phyloP scores from a whole-genome alignment of 2,329 filamentous ascomycete genomes.

The Ceratocystis papillata region DNA sequence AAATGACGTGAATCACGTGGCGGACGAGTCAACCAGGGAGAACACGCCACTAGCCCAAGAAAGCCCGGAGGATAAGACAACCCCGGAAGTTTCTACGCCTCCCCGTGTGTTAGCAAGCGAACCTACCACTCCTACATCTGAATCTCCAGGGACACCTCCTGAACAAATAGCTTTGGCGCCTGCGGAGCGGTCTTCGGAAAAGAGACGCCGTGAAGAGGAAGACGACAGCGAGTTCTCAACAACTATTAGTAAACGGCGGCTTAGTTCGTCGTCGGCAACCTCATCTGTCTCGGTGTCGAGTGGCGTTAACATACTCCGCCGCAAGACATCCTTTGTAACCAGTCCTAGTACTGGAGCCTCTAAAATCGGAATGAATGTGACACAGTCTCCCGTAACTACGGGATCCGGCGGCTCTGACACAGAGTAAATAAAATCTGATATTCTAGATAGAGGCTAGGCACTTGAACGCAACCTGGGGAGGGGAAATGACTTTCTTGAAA shows the following conservation, averaged over 20 bases:
- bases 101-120: constrained; percentile 22
- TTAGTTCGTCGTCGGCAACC: constrained; percentile 43
- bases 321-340: constrained; percentile 39
- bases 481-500: not conserved
- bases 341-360: constrained; percentile 34
- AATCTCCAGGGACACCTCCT: constrained; percentile 30
- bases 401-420: constrained; percentile 34
- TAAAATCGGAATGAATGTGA: constrained; percentile 51
- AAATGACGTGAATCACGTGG: not conserved
- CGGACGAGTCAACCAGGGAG: not conserved
- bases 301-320: constrained; percentile 29
- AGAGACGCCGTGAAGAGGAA: constrained; percentile 82
- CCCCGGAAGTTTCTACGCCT: constrained; percentile 25
- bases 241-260: constrained; percentile 59
- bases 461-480: not conserved
- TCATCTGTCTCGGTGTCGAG: constrained; percentile 37
- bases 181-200: constrained; percentile 73
- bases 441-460: not conserved
- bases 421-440: constrained; percentile 26
- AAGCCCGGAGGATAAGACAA: not conserved
- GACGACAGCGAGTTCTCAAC: constrained; percentile 62
- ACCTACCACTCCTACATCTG: constrained; percentile 24
- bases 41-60: not conserved
- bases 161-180: constrained; percentile 40
- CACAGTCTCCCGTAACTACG: constrained; percentile 37